Percentiles rank a stretch among this genome's conserved stretches.
These are phyloP conservation scores for Paramecium caudatum DNA, from an alignment of 73 alveolate species.

Conservation along the genomic window DNA sequence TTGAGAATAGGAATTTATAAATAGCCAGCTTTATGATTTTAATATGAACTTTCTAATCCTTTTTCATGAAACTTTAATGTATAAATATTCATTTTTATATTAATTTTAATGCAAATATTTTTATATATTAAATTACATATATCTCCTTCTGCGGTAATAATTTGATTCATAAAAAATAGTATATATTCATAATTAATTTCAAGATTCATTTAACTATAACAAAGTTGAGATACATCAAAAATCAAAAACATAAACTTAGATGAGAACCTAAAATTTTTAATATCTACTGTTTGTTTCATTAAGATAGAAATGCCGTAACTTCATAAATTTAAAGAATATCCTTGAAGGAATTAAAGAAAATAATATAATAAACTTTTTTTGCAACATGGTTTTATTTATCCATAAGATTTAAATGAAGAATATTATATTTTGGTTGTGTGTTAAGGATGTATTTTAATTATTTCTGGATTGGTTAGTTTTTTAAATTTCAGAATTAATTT, in stretches of 20 bases:
- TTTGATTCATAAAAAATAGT: conserved; percentile 3
- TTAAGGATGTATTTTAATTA: not conserved
- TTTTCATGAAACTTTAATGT: conserved; percentile 2
- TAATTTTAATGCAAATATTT: no score
- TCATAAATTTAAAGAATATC: not conserved
- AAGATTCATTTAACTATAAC: not conserved
- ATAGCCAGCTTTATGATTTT: not conserved
- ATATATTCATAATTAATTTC: not conserved
- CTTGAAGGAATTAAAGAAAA: not conserved
- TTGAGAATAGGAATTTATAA: not conserved
- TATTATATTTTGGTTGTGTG: not conserved
- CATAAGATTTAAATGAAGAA: not conserved
- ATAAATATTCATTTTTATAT: conserved; percentile 51
- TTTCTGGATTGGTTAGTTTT: not conserved
- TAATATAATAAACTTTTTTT: not conserved
- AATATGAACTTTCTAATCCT: not conserved
- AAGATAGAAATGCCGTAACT: not conserved
- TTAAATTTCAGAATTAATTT: not conserved
- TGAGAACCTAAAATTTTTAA: not conserved
- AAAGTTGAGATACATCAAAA: not conserved
- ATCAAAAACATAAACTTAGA: not conserved
- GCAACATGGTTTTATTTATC: not conserved
- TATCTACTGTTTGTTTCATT: not conserved
- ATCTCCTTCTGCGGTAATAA: not conserved
- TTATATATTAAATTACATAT: not conserved